Base-by-base conservation (phyloP, 345 rosid species). In the Tarenaya hassleriana region DNA sequence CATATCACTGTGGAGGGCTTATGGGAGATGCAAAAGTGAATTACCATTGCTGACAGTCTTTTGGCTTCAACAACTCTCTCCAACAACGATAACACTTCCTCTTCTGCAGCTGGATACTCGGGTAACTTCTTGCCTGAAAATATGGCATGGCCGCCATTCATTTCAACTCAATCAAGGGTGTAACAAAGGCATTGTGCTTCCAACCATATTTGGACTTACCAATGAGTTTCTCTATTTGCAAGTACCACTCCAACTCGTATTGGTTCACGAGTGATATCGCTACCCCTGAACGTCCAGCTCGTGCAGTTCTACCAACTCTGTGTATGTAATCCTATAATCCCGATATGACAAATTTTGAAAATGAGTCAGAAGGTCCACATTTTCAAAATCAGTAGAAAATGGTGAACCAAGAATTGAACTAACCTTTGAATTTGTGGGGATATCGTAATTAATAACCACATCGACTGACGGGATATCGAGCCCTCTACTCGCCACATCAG, bases 401-500 rank as follows among this genome's bases (percentile, higher is more conserved):
- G 29, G 29, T 24, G 17, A 44, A 10, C 14, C 31, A 5, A 24
- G 24, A 89, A 77, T 62, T 79, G 79, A 13, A 49, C 39, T 13
- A 40, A 66, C 70, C 70, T 67, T 67, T 35, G 63, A 64, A 43
- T 64, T 55, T 37, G 95, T 72, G 40, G 98, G 98, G 64, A 88
- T 79, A 47, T 92, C 96, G 39, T 88, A 92, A 67, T 92, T 92
- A 56, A 88, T 83, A 66, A 92, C 98, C 75, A 80, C 67, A 71
- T 88, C 98, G n/a, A 88, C 98, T 0, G 96, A 75, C 0, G 96
- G 94, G 66, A 92, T 88, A 77, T 92, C 95, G 8, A 92, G 96
- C 58, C 97, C 98, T 78, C 98, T 81, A 66, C 97, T 88, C 31
- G 98, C 98, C 61, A 88, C 96, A 62, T 92, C 95, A 17, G 97